Conservation (phyloP, 1,284 basidiomycete species). For the Ceratobasidium sp. region DNA sequence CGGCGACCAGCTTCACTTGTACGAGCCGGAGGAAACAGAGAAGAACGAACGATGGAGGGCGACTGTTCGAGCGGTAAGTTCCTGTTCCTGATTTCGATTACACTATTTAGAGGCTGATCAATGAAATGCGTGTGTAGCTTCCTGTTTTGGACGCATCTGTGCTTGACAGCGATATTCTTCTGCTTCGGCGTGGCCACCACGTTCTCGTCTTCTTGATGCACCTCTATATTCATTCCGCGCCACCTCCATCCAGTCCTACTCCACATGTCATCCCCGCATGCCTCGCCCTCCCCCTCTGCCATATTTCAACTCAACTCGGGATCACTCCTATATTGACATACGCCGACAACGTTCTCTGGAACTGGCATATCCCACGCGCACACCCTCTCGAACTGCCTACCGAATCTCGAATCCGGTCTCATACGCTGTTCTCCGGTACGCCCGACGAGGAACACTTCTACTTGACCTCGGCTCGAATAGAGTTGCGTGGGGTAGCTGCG, state of each 20-base stretch:
- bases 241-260: slow-evolving; percentile 69
- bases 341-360: slow-evolving; percentile 94
- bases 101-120: slow-evolving; percentile 6
- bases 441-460: slow-evolving; percentile 93
- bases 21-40: slow-evolving; percentile 62
- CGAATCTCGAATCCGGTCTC: too few relatives aligned
- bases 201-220: slow-evolving; percentile 64
- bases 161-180: slow-evolving; percentile 69
- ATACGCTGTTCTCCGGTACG: slow-evolving; percentile 64
- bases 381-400: too few relatives aligned
- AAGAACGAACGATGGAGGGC: slow-evolving; percentile 74
- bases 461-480: slow-evolving; percentile 90
- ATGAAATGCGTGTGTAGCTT: slow-evolving; percentile 69
- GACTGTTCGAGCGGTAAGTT: slow-evolving; percentile 69
- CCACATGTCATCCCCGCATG: slow-evolving; percentile 73
- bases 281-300: slow-evolving; percentile 83
- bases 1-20: slow-evolving; percentile 65
- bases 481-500: slow-evolving; percentile 89
- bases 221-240: slow-evolving; percentile 74
- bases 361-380: slow-evolving; percentile 77
- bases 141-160: slow-evolving; percentile 70
- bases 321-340: slow-evolving; percentile 94
- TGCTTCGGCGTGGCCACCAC: slow-evolving; percentile 70
- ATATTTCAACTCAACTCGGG: slow-evolving; percentile 80
- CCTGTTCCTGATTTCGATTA: too few relatives aligned